These are phyloP conservation scores for Nakazawaea populi DNA, from an alignment of 805 yeast species.

Conservation along the genomic window DNA sequence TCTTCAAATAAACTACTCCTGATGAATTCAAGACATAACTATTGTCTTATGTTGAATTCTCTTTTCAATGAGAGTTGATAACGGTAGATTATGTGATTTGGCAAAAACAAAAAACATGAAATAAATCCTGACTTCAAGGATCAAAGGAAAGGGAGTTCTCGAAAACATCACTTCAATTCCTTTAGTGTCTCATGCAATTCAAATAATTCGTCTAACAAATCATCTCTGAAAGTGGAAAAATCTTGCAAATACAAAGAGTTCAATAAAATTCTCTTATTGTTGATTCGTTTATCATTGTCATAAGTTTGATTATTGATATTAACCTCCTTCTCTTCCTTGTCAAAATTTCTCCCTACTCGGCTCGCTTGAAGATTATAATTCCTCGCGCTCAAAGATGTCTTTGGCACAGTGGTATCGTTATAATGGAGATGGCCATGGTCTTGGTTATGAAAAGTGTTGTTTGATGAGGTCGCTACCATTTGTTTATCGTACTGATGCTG, in stretches of 20 bases:
- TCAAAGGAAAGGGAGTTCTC: neutral
- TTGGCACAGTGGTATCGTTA: too few species aligned
- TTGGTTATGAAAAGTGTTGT: neutral
- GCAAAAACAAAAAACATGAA: neutral
- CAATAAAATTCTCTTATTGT: neutral
- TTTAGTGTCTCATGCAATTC: conserved; percentile 4
- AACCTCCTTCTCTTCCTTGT: neutral
- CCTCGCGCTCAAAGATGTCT: too few species aligned
- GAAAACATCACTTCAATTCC: neutral
- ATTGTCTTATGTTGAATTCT: too few species aligned
- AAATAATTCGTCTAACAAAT: conserved; percentile 5
- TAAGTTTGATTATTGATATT: neutral
- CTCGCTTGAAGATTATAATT: too few species aligned
- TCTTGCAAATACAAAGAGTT: conserved; percentile 9
- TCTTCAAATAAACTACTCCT: too few species aligned
- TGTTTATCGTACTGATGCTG: neutral
- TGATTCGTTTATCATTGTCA: neutral
- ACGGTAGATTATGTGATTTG: too few species aligned
- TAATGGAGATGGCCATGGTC: too few species aligned
- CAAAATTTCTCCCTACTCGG: too few species aligned
- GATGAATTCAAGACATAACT: too few species aligned
- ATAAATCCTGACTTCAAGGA: neutral
- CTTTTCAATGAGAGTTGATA: too few species aligned
- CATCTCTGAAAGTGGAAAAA: conserved; percentile 8
- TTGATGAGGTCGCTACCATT: neutral